Base-by-base conservation (phyloP, 148 eudicot species). In the Simmondsia chinensis region DNA sequence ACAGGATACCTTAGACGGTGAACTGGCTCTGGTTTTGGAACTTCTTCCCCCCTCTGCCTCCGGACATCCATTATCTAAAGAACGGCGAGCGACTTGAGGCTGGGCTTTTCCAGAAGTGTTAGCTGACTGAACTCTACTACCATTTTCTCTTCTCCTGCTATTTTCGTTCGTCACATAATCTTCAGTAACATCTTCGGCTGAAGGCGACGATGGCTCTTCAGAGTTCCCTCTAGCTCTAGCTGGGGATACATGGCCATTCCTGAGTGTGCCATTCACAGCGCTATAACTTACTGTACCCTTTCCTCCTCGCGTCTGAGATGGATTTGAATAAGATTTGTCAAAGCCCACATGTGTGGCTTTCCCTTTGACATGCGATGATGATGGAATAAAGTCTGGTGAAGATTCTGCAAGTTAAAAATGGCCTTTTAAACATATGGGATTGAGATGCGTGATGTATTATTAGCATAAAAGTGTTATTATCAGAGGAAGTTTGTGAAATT, bases 161-260 rank as follows among this genome's bases (percentile, higher is more conserved):
- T 19, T 33, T 39, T 30, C 23, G 50, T 41, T 39, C 50, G 33
- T 58, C 56, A 52, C 28, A 36, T 68, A 50, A 65, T 57, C 66
- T 6, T 62, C 73, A 54, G 58, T 59, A 29, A 35, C 48, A 48
- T 73, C 73, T 40, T 77, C 73, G 19, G 20, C 57, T 37, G 86
- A 75, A 46, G 87, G 61, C 30, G 88, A 75, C 37, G 71, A 59
- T 36, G 55, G 54, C 17, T 71, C 80, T 35, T 70, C 65, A 47
- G 48, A 55, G 33, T 9, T 49, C 46, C 55, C 53, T 51, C 52
- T 48, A 34, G 15, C 56, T 50, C 68, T 65, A 48, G 47, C 58
- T 15, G 50, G 48, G 37, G 42, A 10, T 33, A 42, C 17, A 26
- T 65, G 68, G 21, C 68, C 75, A 54, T 60, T 70, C 12, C 33